Base-by-base conservation (phyloP, 2,329 filamentous ascomycete species). In the Periconia sp. region DNA sequence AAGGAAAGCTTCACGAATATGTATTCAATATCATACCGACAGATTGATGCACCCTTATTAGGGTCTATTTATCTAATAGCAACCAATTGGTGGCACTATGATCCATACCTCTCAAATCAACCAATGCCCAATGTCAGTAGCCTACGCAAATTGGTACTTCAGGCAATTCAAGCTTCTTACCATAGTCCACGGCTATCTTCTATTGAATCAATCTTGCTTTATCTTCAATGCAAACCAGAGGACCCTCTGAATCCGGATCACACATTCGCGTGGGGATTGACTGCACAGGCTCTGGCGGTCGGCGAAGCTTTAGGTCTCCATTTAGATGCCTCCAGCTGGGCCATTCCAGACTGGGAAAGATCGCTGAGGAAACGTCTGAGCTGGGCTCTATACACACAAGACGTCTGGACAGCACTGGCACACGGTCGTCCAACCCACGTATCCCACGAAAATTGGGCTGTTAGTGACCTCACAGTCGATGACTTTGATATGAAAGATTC, bases 341-440 rank as follows among this genome's bases (percentile, higher is more conserved):
- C 7, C 1, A 52, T 52, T 19, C 49, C 49, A n/a, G 23, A 10
- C 3, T 52, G 49, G 49, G 49, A 52, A 35, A 18, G 35, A 33
- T 19, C 13, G 9, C n/a, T 52, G n/a, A 23, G 49, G n/a, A 47
- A 47, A 20, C 33, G 49, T 20, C 33, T 52, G 2, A 31, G 33
- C 27, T 52, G 49, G 49, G 49, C 49, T 33, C 30, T 52, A 1
- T 52, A 41, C 20, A 46, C 41, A 31, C 49, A 52, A 23, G 49
- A 52, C 33, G 23, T 31, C 15, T 52, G 49, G 49, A 46, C 33
- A 6, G 33, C 49, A 5, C 27, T 52, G 8, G 35, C 23, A 5
- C 49, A 52, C 31, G 49, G 49, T n/a, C 49, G 49, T 15, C 49
- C 49, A 7, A 41, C 44, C 8, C 49, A 47, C 23, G 42, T 52